Percentiles rank a stretch among this genome's conserved stretches.
Evolutionary conservation across 495 filamentous ascomycete species (phyloP).

Genomic region (Hypoxylon lienhwacheense): DNA sequence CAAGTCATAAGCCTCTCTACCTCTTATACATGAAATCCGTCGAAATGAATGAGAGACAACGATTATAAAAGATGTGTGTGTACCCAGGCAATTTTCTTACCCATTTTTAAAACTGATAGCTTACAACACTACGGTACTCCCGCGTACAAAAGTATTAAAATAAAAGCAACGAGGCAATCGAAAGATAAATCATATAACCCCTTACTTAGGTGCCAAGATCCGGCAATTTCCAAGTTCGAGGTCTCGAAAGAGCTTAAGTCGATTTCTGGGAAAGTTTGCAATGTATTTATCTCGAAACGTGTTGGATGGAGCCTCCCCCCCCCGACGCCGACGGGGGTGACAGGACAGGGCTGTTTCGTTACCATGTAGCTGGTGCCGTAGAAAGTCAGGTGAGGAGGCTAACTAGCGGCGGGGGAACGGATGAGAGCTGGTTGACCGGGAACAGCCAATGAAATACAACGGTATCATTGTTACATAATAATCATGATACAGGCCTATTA

Average conservation of each 20-base stretch:
- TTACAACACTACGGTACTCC: too few species aligned
- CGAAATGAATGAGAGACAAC: too few species aligned
- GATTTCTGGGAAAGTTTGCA: conserved; percentile 20
- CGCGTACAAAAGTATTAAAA: not conserved
- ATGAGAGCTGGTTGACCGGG: too few species aligned
- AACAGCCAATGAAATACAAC: conserved; percentile 18
- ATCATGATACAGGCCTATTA: conserved; percentile 15
- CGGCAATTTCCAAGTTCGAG: conserved; percentile 22
- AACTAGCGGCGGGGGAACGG: conserved; percentile 4
- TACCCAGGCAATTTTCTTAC: too few species aligned
- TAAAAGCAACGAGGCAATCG: not conserved
- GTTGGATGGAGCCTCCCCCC: conserved; percentile 18
- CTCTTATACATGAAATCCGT: too few species aligned
- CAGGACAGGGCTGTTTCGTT: conserved; percentile 12
- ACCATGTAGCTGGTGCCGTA: conserved; percentile 28
- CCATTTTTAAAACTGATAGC: too few species aligned
- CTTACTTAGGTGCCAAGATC: conserved; percentile 14
- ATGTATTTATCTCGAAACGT: conserved; percentile 20
- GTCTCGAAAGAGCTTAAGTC: not conserved
- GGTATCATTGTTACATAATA: conserved; percentile 14
- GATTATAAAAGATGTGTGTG: not conserved
- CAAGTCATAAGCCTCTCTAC: too few species aligned
- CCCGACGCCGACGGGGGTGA: not conserved
- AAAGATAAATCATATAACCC: conserved; percentile 1
- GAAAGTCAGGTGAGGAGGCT: conserved; percentile 36